Base-by-base conservation (phyloP, 495 filamentous ascomycete genomes). In the Oleoguttula mirabilis region DNA sequence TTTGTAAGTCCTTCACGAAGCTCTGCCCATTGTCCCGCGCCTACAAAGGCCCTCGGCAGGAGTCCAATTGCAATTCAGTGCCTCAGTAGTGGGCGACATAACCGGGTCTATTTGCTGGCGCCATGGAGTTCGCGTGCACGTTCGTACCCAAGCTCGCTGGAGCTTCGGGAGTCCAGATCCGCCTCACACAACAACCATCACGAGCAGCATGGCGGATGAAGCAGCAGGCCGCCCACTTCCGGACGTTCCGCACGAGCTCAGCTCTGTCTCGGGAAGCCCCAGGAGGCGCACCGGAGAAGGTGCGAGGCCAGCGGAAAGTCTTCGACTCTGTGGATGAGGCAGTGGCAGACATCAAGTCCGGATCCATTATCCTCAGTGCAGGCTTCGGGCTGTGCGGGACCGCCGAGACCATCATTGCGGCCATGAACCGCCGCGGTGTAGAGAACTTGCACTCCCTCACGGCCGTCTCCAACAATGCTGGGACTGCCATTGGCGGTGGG, bases 391-490 rank as follows among this genome's bases (percentile, higher is more conserved):
- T 79, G 23, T 78, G 73, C 40, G 75, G 75, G 35, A 68, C 76
- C 12, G 47, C 52, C 36, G 58, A 63, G 21, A 63, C 60, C 12
- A 46, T 63, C 38, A 56, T 61, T 36, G 28, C 39, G 5, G 60
- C 60, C 5, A 56, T 63, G 22, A 38, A 42, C 19, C 30, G 45
- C 23, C 47, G 60, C 17, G 60, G 60, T n/a, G 10, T 36, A 4
- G 41, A 54, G 8, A 51, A 38, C 12, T 41, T 63, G 16, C 50
- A 63, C 43, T 58, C 55, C 5, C 62, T 80, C 11, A 79, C 75
- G 1, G 73, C 71, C 25, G 75, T 79, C 22, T 79, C 75, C 36
- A 80, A 80, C 58, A 79, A 79, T 56, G 76, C 75, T 16, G 76
- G 76, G 21, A 62, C 67, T 6, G 70, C 68, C 30, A 63, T 66